These are phyloP conservation scores for Escovopsis weberi DNA, from an alignment of 2,329 filamentous ascomycete species.

Conservation along the genomic window DNA sequence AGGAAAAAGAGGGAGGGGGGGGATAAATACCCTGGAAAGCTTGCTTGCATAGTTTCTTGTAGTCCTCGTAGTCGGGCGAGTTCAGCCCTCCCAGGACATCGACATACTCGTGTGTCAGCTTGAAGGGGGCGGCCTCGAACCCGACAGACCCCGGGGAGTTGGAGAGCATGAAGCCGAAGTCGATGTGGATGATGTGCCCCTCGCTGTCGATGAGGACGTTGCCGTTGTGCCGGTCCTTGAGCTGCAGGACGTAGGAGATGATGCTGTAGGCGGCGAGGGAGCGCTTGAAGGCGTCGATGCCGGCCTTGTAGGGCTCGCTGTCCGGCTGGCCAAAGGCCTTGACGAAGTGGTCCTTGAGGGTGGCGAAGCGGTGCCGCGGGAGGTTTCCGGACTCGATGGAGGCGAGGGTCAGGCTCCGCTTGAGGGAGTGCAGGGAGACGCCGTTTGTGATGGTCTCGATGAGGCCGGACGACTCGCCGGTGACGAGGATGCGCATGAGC, in stretches of 20 bases:
- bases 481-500: constrained; percentile 74
- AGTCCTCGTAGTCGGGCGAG: constrained; percentile 56
- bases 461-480: constrained; percentile 68
- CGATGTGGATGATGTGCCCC: constrained; percentile 77
- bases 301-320: constrained; percentile 53
- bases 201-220: constrained; percentile 77
- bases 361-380: constrained; percentile 61
- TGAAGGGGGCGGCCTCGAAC: constrained; percentile 78
- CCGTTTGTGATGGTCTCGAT: constrained; percentile 84
- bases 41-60: constrained; percentile 67
- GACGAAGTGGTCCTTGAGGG: constrained; percentile 66
- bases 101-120: constrained; percentile 74
- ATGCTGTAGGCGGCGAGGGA: constrained; percentile 78
- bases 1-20: background rate
- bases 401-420: constrained; percentile 65
- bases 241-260: constrained; percentile 68
- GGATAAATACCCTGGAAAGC: constrained; percentile 57
- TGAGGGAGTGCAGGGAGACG: constrained; percentile 73
- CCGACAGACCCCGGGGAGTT: constrained; percentile 75
- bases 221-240: constrained; percentile 77
- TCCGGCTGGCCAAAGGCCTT: constrained; percentile 63
- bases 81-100: constrained; percentile 65
- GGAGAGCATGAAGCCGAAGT: constrained; percentile 82
- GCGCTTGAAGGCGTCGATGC: constrained; percentile 64
- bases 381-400: constrained; percentile 60